Evolutionary conservation across 1,284 basidiomycete genomes (phyloP).

Genomic region (Macrocystidia cucumis): DNA sequence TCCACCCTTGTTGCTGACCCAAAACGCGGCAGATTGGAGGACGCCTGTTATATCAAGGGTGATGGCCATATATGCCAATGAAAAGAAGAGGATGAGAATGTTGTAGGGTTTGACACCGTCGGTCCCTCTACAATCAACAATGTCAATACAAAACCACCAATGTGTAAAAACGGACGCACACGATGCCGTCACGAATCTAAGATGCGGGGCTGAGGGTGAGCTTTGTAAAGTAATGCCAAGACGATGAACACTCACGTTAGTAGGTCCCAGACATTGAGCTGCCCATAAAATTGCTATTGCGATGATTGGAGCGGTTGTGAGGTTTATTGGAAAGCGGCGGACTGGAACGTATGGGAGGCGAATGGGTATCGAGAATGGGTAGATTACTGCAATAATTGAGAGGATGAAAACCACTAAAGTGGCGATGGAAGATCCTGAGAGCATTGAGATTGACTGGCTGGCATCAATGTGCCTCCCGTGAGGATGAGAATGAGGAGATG

Average conservation of each 20-base stretch:
- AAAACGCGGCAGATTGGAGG: constrained; percentile 81
- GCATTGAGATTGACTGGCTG: constrained; percentile 11
- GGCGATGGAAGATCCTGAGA: constrained; percentile 18
- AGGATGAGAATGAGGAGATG: too few relatives aligned
- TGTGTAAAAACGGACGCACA: constrained; percentile 20
- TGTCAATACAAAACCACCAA: constrained; percentile 8
- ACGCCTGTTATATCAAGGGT: constrained; percentile 89
- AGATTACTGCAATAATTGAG: constrained; percentile 21
- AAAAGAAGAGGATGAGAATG: constrained; percentile 89
- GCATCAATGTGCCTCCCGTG: constrained; percentile 8
- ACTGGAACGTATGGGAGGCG: constrained; percentile 14
- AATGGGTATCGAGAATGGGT: constrained; percentile 15
- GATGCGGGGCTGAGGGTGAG: not conserved
- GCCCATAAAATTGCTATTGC: constrained; percentile 22
- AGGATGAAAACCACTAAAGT: constrained; percentile 20
- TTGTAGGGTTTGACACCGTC: constrained; percentile 87
- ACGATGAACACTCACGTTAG: constrained; percentile 10
- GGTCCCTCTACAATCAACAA: constrained; percentile 10
- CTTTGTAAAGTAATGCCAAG: not conserved
- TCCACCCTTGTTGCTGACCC: constrained; percentile 76
- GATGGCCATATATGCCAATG: constrained; percentile 91
- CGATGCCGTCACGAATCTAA: constrained; percentile 64
- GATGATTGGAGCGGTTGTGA: constrained; percentile 23
- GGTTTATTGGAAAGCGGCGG: constrained; percentile 16
- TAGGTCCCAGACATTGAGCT: constrained; percentile 19